Base-by-base conservation (phyloP, 805 yeast genomes). In the Wickerhamomyces sydowiorum region DNA sequence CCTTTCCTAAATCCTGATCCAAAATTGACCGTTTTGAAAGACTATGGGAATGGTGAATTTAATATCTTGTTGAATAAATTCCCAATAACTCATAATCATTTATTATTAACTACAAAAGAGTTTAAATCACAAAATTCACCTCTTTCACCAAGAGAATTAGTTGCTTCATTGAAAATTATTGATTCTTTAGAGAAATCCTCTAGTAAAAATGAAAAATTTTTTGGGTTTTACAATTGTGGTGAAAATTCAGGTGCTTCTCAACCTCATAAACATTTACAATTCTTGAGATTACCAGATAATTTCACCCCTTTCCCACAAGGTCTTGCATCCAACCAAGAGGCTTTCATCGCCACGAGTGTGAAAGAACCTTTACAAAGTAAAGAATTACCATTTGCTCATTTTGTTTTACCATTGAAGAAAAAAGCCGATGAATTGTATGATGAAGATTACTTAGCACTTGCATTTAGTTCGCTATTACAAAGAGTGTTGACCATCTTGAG, bases 201-300 rank as follows among this genome's bases (percentile, higher is more conserved):
- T 39, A 45, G 59, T 19, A 66, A 60, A 14, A 66, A 64, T 23
- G 64, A 65, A 29, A 70, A 75, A 43, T 82, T 86, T 71, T 70
- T 90, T 59, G 89, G 89, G 0, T 91, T 91, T 62, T 91, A 78
- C 72, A 91, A 91, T 62, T 80, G 87, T 56, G 99, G 99, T 7
- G 78, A 80, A 17, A 73, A 78, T 51, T 79, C 95, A 47, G 99
- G 98, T 1, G 96, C 96, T n/a, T 88, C 96, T 0, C 93, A 89
- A 56, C 82, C 86, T 37, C 99, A 91, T 66, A 88, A 86, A 59
- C 99, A 91, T 64, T 63, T 93, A 48, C 99, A 93, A 64, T 80
- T 90, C 62, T 68, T 91, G 73, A 70, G 78, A 35, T 66, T 86
- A 35, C 95, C 96, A 2, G 59, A 65, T 7, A 65, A 69, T 19